These are phyloP conservation scores for Tolypocladium inflatum DNA, from an alignment of 2,329 filamentous ascomycete species.

Conservation along the genomic window DNA sequence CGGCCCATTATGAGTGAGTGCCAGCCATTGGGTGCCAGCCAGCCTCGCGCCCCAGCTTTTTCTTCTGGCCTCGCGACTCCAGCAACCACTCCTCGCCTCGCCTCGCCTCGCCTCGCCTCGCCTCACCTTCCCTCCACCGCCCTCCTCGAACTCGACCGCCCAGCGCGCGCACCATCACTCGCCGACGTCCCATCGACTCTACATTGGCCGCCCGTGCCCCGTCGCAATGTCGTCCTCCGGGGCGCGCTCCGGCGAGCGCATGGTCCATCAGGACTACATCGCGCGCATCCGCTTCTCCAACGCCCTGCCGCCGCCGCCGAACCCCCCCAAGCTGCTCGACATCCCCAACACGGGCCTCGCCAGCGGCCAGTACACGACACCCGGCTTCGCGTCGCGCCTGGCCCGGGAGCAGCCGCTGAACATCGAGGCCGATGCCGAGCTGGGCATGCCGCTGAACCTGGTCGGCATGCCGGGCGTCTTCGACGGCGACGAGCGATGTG, in stretches of 20 bases:
- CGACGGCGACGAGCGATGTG: conserved; percentile 89
- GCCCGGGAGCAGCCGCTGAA: conserved; percentile 89
- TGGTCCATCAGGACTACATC: conserved; percentile 90
- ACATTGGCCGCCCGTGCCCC: neutral
- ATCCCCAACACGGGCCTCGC: conserved; percentile 89
- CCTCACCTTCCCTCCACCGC: neutral
- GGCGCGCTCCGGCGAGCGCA: conserved; percentile 42
- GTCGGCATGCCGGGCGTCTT: conserved; percentile 93
- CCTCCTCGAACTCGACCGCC: neutral
- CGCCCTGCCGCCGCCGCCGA: conserved; percentile 85
- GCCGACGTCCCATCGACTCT: neutral
- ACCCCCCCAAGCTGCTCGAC: conserved; percentile 91
- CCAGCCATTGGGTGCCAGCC: neutral
- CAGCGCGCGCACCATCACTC: neutral
- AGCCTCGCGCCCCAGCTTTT: neutral
- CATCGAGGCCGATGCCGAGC: conserved; percentile 93
- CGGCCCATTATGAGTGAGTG: neutral
- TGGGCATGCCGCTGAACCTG: conserved; percentile 94
- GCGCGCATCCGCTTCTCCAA: conserved; percentile 93
- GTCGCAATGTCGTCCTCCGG: conserved; percentile 22
- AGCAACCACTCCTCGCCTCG: neutral
- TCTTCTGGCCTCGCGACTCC: neutral
- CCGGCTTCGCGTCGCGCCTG: conserved; percentile 80
- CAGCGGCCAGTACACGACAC: conserved; percentile 79
- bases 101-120: neutral